Conservation (phyloP, 2,329 filamentous ascomycete species). For the Aspergillus eucalypticola region DNA sequence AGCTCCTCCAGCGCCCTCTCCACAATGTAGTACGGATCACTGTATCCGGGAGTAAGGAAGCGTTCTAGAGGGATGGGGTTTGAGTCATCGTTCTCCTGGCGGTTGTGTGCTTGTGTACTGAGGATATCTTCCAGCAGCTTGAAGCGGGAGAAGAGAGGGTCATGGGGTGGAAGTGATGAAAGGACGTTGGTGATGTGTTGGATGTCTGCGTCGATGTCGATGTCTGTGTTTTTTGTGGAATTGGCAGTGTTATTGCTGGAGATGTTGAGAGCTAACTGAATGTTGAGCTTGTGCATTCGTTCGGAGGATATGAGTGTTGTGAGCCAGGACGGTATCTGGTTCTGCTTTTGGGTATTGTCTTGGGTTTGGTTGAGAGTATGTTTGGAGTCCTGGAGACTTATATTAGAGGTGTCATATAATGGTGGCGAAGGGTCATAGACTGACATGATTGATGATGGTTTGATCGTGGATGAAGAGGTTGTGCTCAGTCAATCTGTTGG, state of each 20-base stretch:
- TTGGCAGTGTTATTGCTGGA: too few species aligned
- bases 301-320: constrained; percentile 24
- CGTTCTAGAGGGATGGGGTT: constrained; percentile 24
- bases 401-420: background rate
- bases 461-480: constrained; percentile 10
- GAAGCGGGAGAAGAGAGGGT: background rate
- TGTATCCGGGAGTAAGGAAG: constrained; percentile 25
- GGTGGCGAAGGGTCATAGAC: background rate
- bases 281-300: constrained; percentile 17
- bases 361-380: background rate
- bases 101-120: background rate
- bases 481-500: constrained; percentile 2
- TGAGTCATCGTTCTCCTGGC: background rate
- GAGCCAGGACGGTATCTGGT: constrained; percentile 14
- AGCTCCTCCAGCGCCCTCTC: constrained; percentile 18
- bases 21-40: constrained; percentile 21
- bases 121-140: constrained; percentile 15
- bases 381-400: background rate
- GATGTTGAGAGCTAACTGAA: constrained; percentile 6
- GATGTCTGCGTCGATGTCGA: constrained; percentile 13
- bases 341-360: background rate
- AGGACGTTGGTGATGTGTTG: background rate
- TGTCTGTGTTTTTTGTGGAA: background rate
- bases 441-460: background rate
- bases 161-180: background rate